Evolutionary conservation across 148 eudicot species (phyloP).

Genomic region (Polygonum aviculare): DNA sequence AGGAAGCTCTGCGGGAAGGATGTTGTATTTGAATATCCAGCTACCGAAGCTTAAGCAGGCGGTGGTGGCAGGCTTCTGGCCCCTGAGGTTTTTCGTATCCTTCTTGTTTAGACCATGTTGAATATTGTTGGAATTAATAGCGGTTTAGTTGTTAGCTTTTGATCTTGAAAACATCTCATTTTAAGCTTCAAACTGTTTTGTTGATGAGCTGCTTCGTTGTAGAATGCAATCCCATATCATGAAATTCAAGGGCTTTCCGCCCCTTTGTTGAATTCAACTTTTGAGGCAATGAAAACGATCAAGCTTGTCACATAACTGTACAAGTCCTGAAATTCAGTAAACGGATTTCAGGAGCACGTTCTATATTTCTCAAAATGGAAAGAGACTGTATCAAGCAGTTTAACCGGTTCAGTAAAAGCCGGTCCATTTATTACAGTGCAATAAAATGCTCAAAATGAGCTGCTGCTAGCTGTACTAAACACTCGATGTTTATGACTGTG

Average conservation of each 20-base stretch:
- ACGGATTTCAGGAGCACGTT: too few species aligned
- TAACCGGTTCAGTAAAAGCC: too few species aligned
- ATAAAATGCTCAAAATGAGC: too few species aligned
- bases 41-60: slow-evolving; percentile 32
- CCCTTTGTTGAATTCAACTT: too few species aligned
- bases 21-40: slow-evolving; percentile 76
- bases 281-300: too few species aligned
- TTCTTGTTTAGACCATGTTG: not conserved
- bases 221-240: slow-evolving; percentile 3
- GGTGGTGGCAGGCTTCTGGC: not conserved
- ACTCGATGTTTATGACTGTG: too few species aligned
- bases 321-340: too few species aligned
- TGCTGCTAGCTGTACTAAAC: too few species aligned
- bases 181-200: not conserved
- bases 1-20: slow-evolving; percentile 92
- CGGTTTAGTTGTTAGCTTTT: not conserved
- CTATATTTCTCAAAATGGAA: too few species aligned
- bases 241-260: not conserved
- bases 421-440: too few species aligned
- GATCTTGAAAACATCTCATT: slow-evolving; percentile 5
- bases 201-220: not conserved
- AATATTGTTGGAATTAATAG: not conserved
- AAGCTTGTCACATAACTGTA: too few species aligned
- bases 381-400: too few species aligned
- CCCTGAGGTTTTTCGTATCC: not conserved